Percentiles rank a stretch among this genome's conserved stretches.
Conservation (phyloP, 345 rosid species). For the Aquilaria yunnanensis region DNA sequence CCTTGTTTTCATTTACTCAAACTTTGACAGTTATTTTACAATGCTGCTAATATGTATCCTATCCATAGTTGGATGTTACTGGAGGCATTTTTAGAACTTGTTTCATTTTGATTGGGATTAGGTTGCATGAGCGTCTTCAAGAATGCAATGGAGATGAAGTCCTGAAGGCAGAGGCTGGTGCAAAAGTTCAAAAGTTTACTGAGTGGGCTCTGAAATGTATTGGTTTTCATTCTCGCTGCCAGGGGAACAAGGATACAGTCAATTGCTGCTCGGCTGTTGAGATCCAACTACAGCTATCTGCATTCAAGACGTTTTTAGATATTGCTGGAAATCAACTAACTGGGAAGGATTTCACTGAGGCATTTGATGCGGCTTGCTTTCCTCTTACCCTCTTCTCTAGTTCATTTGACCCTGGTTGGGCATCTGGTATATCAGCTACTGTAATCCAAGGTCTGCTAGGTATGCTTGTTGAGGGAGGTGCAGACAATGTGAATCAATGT, state of each 20-base stretch:
- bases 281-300: slow-evolving; percentile 88
- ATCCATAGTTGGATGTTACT: background rate
- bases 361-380: slow-evolving; percentile 98
- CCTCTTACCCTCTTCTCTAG: slow-evolving; percentile 90
- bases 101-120: slow-evolving; percentile 27
- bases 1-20: background rate
- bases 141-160: slow-evolving; percentile 91
- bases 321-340: slow-evolving; percentile 83
- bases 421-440: slow-evolving; percentile 88
- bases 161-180: slow-evolving; percentile 87
- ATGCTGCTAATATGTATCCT: no score
- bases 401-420: slow-evolving; percentile 94
- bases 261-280: slow-evolving; percentile 66
- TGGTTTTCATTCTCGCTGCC: slow-evolving; percentile 86
- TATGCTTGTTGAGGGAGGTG: slow-evolving; percentile 91
- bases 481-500: slow-evolving; percentile 93
- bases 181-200: slow-evolving; percentile 92
- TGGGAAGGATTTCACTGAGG: slow-evolving; percentile 98
- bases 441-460: slow-evolving; percentile 81
- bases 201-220: slow-evolving; percentile 97
- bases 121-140: slow-evolving; percentile 95
- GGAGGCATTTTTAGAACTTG: background rate
- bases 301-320: slow-evolving; percentile 88
- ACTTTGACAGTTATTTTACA: no score
- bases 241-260: slow-evolving; percentile 51